Evolutionary conservation across 139 green algal species (phyloP), one percentile per base, ranked within the genome.

Genomic region (Tetradesmus obliquus): DNA sequence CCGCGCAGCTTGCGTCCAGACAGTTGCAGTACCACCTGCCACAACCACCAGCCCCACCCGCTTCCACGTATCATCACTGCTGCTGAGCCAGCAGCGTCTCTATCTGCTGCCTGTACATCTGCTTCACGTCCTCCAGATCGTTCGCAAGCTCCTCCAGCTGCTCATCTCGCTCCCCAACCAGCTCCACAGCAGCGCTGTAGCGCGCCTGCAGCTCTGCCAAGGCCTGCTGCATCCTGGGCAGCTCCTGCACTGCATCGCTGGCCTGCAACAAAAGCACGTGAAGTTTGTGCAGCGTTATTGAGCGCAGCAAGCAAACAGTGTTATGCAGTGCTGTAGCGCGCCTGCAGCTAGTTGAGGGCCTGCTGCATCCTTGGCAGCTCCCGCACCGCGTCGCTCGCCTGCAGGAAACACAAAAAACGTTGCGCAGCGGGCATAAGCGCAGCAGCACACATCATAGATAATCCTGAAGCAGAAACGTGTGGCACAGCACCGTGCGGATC

Each of bases 121-220:
- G 54, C 91, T 97, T 97, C n/a, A 99, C 93, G 91, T 99, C 98
- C 71, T 92, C 54, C 62, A 99, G 87, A 88, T 99, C 98, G 0
- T 94, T 95, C 12, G 87, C 81, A 74, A 99, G 88, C 95, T 99
- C 98, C 85, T 99, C 97, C 83, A 99, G 88, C 92, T 93, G 93
- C 95, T 99, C 98, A 66, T 99, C 98, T 2, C 89, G 66, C 93
- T 98, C 97, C 51, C 97, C 98, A 71, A 99, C 94, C 71, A 99
- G 92, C 94, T 99, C 98, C 24, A 98, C 91, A 24, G 96, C 96
- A 5, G 95, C 94, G 2, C 88, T 79, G 82, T 98, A 96, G 10
- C 96, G 94, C 85, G 84, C 57, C 83, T 97, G 84, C 3, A 94
- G 71, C 51, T 96, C 92, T 51, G 83, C 17, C 2, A 17, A 79